Base-by-base conservation (phyloP, 1,284 basidiomycete genomes). In the Sanghuangporus sanghuang region DNA sequence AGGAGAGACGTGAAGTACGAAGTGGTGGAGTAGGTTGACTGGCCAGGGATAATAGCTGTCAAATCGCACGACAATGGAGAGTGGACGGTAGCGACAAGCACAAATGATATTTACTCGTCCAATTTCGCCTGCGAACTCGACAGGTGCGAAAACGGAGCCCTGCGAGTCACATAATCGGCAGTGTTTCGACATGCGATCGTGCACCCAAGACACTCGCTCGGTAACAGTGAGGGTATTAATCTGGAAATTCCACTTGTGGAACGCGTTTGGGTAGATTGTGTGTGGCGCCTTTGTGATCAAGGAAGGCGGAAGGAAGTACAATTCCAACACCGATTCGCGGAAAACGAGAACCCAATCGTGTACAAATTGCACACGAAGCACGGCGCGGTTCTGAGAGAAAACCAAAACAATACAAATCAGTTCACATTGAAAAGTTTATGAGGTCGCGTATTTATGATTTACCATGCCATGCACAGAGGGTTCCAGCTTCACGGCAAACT, bases 1-100 rank as follows among this genome's bases (percentile, higher is more conserved):
- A 55, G 48, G 65, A 62, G 12, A 18, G 14, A 40, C 32, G 64
- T 67, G 64, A 7, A 90, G 75, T 39, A 79, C 70, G 70, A 81
- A 87, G 71, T 86, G 83, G 66, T 88, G 85, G 12, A 89, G 75
- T 46, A 85, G 73, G 71, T 89, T 89, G 64, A 85, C 80, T 0
- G 86, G 85, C 87, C 86, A 89, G 4, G 85, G 86, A 65, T 81
- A 84, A 62, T 75, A 77, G 69, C 81, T 85, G 12, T 80, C 80
- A 68, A 84, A 88, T 12, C 87, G 83, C 27, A 87, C 69, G 50
- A 85, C 75, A 23, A 87, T 74, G 64, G 80, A 80, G 64, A 88
- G 77, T 0, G 78, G 72, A 1, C 73, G 72, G n/a, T 71, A 67
- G 16, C 63, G 67, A 48, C 60, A 63, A 42, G 36, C 35, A 49